phyloP scores from a whole-genome alignment of 2,329 filamentous ascomycete genomes.

The Trichoderma atroviride region DNA sequence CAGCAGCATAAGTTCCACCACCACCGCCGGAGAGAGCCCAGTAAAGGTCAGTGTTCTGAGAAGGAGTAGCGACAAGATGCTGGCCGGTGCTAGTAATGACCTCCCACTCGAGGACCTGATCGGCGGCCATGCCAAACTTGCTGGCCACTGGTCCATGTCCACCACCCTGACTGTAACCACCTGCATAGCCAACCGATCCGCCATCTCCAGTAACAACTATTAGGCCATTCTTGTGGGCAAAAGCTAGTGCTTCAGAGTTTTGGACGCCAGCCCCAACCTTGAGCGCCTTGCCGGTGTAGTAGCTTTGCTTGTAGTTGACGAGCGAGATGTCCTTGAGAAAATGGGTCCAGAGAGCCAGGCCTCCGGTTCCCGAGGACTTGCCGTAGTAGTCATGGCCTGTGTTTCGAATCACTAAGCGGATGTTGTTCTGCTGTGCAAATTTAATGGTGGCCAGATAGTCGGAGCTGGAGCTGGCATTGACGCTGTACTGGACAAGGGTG shows the following conservation, averaged over 20 bases:
- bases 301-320: slow-evolving; percentile 44
- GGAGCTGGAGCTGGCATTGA: slow-evolving; percentile 25
- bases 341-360: slow-evolving; percentile 46
- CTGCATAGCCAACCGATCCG: slow-evolving; percentile 57
- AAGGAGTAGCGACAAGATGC: slow-evolving; percentile 50
- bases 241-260: slow-evolving; percentile 49
- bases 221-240: slow-evolving; percentile 49
- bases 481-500: slow-evolving; percentile 16
- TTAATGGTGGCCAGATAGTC: slow-evolving; percentile 4
- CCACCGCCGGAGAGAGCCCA: slow-evolving; percentile 66
- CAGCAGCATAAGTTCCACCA: slow-evolving; percentile 26
- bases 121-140: slow-evolving; percentile 60
- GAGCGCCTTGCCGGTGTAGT: slow-evolving; percentile 55
- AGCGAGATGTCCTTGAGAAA: slow-evolving; percentile 44
- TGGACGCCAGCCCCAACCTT: slow-evolving; percentile 58
- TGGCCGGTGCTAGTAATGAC: slow-evolving; percentile 57
- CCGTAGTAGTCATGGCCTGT: slow-evolving; percentile 41
- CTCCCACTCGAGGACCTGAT: slow-evolving; percentile 59
- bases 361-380: slow-evolving; percentile 44
- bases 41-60: slow-evolving; percentile 59
- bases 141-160: slow-evolving; percentile 59
- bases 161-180: slow-evolving; percentile 63
- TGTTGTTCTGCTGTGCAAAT: slow-evolving; percentile 46
- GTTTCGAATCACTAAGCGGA: slow-evolving; percentile 44
- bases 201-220: slow-evolving; percentile 59